Evolutionary conservation across 495 filamentous ascomycete genomes (phyloP).

Genomic region (Beverwykella pulmonaria): DNA sequence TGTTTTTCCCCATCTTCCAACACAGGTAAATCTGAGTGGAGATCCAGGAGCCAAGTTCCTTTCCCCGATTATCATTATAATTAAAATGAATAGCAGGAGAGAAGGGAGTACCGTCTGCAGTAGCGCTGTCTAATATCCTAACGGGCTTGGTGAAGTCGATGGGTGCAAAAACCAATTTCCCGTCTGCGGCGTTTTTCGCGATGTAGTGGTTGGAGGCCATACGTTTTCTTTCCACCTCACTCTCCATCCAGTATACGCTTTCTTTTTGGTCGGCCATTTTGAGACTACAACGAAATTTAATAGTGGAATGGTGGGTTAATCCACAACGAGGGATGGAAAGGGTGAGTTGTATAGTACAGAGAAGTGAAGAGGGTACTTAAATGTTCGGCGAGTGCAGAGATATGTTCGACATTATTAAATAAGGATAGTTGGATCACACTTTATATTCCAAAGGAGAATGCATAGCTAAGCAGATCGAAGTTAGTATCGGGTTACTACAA

Average conservation of each 20-base stretch:
- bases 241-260: constrained; percentile 16
- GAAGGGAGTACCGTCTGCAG: constrained; percentile 9
- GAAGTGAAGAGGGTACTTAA: no score
- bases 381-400: no score
- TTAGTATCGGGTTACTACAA: no score
- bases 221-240: background rate
- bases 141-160: background rate
- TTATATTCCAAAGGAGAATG: no score
- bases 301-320: no score
- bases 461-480: no score
- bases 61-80: background rate
- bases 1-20: background rate
- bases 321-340: no score
- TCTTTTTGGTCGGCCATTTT: background rate
- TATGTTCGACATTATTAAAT: no score
- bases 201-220: constrained; percentile 5
- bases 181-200: constrained; percentile 1
- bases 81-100: background rate
- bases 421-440: no score
- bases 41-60: background rate
- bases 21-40: background rate
- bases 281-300: no score
- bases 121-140: background rate
- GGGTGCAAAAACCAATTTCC: background rate
- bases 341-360: no score